These are phyloP conservation scores for Uronychia binucleata DNA, from an alignment of 73 alveolate genomes.

Conservation along the genomic window DNA sequence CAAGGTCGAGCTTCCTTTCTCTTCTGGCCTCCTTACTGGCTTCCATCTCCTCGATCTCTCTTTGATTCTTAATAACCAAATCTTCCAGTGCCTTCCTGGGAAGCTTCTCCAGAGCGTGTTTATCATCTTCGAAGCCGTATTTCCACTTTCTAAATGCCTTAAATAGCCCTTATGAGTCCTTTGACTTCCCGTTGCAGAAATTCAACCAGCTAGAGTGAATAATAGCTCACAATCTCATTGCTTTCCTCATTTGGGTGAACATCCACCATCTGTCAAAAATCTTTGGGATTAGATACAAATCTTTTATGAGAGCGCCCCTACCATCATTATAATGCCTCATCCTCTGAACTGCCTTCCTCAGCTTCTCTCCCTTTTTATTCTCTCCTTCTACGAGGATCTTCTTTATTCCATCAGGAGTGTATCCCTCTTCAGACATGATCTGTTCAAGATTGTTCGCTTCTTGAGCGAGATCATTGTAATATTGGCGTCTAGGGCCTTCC, in stretches of 20 bases:
- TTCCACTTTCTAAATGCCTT: slow-evolving; percentile 62
- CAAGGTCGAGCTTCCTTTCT: neutral
- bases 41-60: neutral
- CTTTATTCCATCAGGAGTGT: slow-evolving; percentile 17
- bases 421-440: slow-evolving; percentile 24
- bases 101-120: slow-evolving; percentile 11
- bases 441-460: neutral
- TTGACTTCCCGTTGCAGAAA: neutral
- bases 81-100: slow-evolving; percentile 23
- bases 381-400: slow-evolving; percentile 1
- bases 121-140: slow-evolving; percentile 2
- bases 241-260: slow-evolving; percentile 34
- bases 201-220: slow-evolving; percentile 22
- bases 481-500: slow-evolving; percentile 31
- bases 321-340: slow-evolving; percentile 44
- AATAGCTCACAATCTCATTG: slow-evolving; percentile 28
- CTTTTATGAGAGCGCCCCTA: neutral
- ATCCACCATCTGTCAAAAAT: slow-evolving; percentile 49
- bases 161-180: slow-evolving; percentile 29
- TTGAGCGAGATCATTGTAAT: neutral
- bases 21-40: neutral
- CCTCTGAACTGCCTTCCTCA: slow-evolving; percentile 24
- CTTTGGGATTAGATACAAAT: slow-evolving; percentile 30
- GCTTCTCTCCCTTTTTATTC: neutral
- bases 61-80: neutral